A percentile compares a stretch with the other conserved stretches of the same genome.
Conservation (phyloP, 2,329 filamentous ascomycete genomes). For the Colletotrichum plurivorum region DNA sequence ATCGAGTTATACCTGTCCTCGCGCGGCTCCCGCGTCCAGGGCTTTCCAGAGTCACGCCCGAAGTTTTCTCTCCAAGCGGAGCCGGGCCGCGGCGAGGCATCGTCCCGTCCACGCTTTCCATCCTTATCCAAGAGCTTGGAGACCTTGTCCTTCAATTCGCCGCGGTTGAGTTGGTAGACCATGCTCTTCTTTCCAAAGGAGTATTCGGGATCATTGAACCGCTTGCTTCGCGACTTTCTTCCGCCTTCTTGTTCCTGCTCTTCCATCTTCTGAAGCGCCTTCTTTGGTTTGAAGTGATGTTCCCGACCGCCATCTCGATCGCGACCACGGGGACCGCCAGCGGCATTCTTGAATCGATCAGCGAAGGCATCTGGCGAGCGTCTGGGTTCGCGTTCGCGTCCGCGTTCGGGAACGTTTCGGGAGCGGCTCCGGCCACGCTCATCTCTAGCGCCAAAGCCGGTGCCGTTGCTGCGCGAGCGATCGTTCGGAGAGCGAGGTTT, state of each 20-base stretch:
- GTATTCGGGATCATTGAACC: conserved; percentile 66
- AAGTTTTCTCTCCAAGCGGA: conserved; percentile 21
- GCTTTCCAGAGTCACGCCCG: neutral
- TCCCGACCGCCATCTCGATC: conserved; percentile 10
- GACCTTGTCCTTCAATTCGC: conserved; percentile 52
- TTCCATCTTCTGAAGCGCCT: conserved; percentile 63
- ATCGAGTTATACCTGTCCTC: neutral
- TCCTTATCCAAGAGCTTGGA: conserved; percentile 38
- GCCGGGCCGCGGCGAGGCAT: conserved; percentile 1
- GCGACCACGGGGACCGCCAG: conserved; percentile 15
- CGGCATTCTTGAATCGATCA: conserved; percentile 18
- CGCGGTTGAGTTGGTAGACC: conserved; percentile 68
- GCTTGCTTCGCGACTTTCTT: conserved; percentile 62
- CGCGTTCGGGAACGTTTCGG: neutral
- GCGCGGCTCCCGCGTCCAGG: neutral
- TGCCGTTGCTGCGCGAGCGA: conserved; percentile 5
- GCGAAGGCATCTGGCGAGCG: conserved; percentile 26
- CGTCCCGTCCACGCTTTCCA: neutral
- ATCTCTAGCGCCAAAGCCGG: conserved; percentile 42
- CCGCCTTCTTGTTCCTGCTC: conserved; percentile 50
- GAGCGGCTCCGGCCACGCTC: neutral
- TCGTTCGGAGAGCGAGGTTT: conserved; percentile 40
- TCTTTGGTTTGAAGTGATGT: conserved; percentile 62
- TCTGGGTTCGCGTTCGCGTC: neutral
- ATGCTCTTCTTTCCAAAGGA: conserved; percentile 69